These are phyloP conservation scores for Bidens hawaiensis DNA, from an alignment of 140 eudicot species.

Conservation along the genomic window DNA sequence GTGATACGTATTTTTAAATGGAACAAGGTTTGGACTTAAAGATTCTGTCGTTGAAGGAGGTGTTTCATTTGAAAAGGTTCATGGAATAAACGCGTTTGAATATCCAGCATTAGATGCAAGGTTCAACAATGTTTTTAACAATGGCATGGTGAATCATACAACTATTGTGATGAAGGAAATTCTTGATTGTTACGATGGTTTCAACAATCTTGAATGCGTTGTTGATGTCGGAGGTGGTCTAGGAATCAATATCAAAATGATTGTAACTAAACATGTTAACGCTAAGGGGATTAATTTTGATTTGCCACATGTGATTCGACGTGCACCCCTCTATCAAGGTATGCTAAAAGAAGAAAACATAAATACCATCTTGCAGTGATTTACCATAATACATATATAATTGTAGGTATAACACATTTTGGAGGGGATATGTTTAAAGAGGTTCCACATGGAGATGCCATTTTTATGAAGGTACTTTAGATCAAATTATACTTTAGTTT, in stretches of 20 bases:
- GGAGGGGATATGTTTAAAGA: too few species aligned
- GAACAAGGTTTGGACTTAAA: constrained; percentile 18
- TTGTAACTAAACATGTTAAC: constrained; percentile 13
- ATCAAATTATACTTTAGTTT: too few species aligned
- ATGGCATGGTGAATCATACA: too few species aligned
- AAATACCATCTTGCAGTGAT: too few species aligned
- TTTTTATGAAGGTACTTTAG: too few species aligned
- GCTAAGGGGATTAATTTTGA: constrained; percentile 23
- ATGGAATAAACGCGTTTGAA: constrained; percentile 2
- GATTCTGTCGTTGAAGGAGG: constrained; percentile 27
- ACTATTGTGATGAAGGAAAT: constrained; percentile 3
- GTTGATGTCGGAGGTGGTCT: too few species aligned
- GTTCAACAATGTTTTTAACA: constrained; percentile 20
- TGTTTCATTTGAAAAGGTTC: constrained; percentile 22
- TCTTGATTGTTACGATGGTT: constrained; percentile 2
- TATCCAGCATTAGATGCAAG: constrained; percentile 19
- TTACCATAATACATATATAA: too few species aligned
- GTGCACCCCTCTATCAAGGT: too few species aligned
- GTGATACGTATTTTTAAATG: not conserved
- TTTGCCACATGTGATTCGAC: constrained; percentile 7
- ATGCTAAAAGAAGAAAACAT: too few species aligned
- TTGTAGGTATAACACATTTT: too few species aligned
- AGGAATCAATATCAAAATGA: constrained; percentile 8
- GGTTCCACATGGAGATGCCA: too few species aligned
- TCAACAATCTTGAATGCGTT: constrained; percentile 5